phyloP scores from a whole-genome alignment of 2,329 filamentous ascomycete genomes.

The Achaetomium macrosporum region DNA sequence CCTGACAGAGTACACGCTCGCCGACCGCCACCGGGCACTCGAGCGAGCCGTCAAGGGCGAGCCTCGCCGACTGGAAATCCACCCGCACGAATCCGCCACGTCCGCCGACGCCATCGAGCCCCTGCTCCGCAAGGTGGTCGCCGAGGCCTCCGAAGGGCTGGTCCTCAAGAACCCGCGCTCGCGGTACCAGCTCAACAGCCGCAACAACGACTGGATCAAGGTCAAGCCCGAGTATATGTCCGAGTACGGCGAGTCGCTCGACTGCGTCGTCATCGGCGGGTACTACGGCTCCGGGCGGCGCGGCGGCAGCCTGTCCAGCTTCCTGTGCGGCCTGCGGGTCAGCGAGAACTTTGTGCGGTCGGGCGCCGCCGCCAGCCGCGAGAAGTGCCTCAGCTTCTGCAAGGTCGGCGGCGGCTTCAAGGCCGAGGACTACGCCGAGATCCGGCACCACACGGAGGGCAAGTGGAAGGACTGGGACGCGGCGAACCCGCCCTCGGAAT shows the following conservation, averaged over 20 bases:
- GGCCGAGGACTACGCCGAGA: conserved; percentile 74
- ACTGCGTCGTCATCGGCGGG: conserved; percentile 83
- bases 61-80: conserved; percentile 75
- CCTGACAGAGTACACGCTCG: conserved; percentile 75
- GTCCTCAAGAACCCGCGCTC: conserved; percentile 92
- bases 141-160: conserved; percentile 80
- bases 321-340: conserved; percentile 79
- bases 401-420: conserved; percentile 95
- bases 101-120: conserved; percentile 70
- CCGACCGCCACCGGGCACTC: conserved; percentile 72
- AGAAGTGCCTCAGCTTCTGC: conserved; percentile 90
- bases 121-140: conserved; percentile 73
- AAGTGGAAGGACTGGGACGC: conserved; percentile 87
- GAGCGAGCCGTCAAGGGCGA: conserved; percentile 63
- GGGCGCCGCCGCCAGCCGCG: conserved; percentile 47
- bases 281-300: conserved; percentile 86
- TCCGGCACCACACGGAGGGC: conserved; percentile 77
- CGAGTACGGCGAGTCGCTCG: conserved; percentile 88
- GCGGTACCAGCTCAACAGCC: conserved; percentile 77
- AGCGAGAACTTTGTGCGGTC: conserved; percentile 60
- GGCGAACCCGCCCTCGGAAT: conserved; percentile 67
- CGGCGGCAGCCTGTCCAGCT: conserved; percentile 77
- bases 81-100: conserved; percentile 61
- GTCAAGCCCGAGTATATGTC: conserved; percentile 99
- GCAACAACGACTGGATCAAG: conserved; percentile 96